Evolutionary conservation across 163 green algal genomes (phyloP).

Genomic region (Scenedesmus sp.): DNA sequence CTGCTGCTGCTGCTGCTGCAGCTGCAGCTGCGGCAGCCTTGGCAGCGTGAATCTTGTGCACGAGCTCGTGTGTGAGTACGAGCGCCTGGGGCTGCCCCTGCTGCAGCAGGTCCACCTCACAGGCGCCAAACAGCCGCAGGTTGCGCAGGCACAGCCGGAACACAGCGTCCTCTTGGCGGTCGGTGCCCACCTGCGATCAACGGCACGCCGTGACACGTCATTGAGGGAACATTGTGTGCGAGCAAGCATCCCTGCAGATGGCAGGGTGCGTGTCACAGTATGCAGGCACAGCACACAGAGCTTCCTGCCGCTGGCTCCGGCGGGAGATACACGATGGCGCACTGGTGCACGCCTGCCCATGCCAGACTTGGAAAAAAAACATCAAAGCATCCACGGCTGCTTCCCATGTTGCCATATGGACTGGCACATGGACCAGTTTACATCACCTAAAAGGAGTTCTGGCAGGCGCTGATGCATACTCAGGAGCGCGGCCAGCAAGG

Average conservation of each 20-base stretch:
- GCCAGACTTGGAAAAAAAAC: too few relatives aligned
- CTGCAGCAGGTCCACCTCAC: slow-evolving; percentile 39
- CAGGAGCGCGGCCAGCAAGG: background rate
- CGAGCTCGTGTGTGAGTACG: slow-evolving; percentile 5
- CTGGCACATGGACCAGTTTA: too few relatives aligned
- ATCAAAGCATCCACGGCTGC: too few relatives aligned
- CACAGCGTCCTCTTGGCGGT: slow-evolving; percentile 60
- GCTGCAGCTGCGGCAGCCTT: background rate
- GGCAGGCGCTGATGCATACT: too few relatives aligned
- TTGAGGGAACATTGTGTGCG: background rate
- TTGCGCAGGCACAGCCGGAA: slow-evolving; percentile 58
- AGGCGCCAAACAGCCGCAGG: slow-evolving; percentile 41
- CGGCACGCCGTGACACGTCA: background rate
- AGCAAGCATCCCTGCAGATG: background rate
- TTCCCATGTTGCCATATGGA: too few relatives aligned
- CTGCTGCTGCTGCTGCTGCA: background rate
- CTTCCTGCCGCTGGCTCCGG: too few relatives aligned
- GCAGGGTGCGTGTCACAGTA: background rate
- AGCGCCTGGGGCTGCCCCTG: slow-evolving; percentile 24
- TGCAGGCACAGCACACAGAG: background rate
- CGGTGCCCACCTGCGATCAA: slow-evolving; percentile 46
- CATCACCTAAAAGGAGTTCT: too few relatives aligned
- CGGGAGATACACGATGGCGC: too few relatives aligned
- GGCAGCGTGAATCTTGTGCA: background rate
- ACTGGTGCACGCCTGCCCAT: too few relatives aligned